phyloP scores from a whole-genome alignment of 352 stramenopile genomes.

The Aphanomyces invadans region DNA sequence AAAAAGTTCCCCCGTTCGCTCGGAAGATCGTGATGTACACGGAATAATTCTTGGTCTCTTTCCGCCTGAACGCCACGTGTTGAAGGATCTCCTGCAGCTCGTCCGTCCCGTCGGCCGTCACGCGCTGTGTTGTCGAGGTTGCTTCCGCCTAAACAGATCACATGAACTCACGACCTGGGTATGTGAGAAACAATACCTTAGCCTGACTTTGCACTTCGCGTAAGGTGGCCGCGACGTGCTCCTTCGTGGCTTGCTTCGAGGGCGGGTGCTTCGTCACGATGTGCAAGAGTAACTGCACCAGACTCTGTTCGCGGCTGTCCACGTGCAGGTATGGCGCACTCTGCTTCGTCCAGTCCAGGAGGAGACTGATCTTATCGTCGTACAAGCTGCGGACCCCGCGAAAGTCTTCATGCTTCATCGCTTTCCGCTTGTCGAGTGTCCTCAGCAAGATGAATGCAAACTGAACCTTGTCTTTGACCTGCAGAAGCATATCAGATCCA shows the following conservation, averaged over 20 bases:
- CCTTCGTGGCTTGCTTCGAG: neutral
- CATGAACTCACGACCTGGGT: no score
- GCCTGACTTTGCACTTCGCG: neutral
- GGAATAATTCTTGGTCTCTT: neutral
- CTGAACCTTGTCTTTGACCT: neutral
- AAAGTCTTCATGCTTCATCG: neutral
- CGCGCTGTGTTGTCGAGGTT: neutral
- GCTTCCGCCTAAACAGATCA: neutral
- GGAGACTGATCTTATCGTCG: neutral
- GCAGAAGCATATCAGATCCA: neutral
- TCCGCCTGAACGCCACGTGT: neutral
- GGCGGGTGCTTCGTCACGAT: neutral
- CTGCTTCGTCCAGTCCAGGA: neutral
- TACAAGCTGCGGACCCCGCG: neutral
- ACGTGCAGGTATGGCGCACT: neutral
- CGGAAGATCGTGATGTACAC: neutral
- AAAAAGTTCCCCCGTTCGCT: constrained; percentile 2
- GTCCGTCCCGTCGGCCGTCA: neutral
- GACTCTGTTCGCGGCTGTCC: constrained; percentile 2
- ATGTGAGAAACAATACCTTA: neutral
- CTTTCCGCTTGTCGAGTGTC: constrained; percentile 10
- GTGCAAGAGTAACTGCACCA: neutral
- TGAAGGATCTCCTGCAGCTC: neutral
- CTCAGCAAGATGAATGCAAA: neutral
- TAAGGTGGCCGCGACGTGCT: neutral